A percentile compares a stretch with the other conserved stretches of the same genome.
Evolutionary conservation across 805 yeast species (phyloP).

Genomic region (Pichia paraexigua): DNA sequence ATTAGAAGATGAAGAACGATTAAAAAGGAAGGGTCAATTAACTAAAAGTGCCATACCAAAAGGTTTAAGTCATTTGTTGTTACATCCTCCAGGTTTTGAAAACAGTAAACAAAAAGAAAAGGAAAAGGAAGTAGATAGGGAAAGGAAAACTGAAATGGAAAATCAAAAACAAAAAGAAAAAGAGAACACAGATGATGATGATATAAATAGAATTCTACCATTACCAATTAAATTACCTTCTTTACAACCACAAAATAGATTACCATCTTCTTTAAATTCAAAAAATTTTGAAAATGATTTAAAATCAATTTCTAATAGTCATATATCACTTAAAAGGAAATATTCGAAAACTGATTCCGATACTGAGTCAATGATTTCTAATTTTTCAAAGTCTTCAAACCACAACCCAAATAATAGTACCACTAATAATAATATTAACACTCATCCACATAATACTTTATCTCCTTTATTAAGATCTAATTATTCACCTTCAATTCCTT

Average conservation of each 20-base stretch:
- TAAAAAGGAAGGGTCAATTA: conserved; percentile 41
- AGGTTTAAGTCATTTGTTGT: conserved; percentile 42
- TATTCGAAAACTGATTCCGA: conserved; percentile 7
- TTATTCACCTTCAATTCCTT: neutral
- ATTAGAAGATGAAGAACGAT: conserved; percentile 41
- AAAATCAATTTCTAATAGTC: neutral
- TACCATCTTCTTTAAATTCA: conserved; percentile 9
- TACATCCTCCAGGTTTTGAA: conserved; percentile 18
- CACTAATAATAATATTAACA: neutral
- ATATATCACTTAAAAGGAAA: conserved; percentile 2
- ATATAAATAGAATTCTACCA: conserved; percentile 8
- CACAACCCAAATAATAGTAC: neutral
- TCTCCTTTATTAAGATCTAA: conserved; percentile 19
- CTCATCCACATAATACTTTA: conserved; percentile 12
- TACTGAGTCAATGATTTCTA: conserved; percentile 2
- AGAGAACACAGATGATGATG: neutral
- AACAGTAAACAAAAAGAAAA: neutral
- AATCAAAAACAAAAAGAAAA: conserved; percentile 3
- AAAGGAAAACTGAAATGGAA: neutral
- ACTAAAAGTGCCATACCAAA: conserved; percentile 47
- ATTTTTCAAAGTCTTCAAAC: neutral
- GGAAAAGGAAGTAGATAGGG: conserved; percentile 1
- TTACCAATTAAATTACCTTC: conserved; percentile 9
- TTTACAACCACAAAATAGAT: conserved; percentile 6
- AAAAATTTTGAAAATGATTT: conserved; percentile 5